phyloP scores from a whole-genome alignment of 306 rosid species.

The Prunus davidiana region DNA sequence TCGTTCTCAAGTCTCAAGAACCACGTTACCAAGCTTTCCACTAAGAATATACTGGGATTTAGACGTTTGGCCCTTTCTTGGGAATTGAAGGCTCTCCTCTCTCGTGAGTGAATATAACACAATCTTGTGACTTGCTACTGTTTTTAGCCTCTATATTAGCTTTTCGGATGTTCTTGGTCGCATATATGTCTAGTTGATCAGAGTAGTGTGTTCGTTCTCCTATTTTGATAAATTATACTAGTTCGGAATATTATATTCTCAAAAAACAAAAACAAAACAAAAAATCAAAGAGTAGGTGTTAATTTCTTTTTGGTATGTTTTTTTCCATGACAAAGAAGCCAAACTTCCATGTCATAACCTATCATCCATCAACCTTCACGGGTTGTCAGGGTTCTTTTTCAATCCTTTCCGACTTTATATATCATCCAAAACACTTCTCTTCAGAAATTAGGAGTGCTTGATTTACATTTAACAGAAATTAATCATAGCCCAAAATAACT shows the following conservation, averaged over 20 bases:
- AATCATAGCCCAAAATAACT: no score
- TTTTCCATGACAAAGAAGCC: not conserved
- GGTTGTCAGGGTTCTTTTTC: not conserved
- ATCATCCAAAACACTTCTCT: not conserved
- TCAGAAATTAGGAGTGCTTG: not conserved
- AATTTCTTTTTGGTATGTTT: not conserved
- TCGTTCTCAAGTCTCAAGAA: not conserved
- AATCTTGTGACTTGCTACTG: not conserved
- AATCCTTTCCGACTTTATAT: not conserved
- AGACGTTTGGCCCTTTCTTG: not conserved
- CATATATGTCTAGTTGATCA: no score
- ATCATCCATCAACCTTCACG: not conserved
- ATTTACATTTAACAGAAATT: no score
- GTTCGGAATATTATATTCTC: no score
- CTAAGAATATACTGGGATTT: not conserved
- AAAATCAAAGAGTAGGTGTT: not conserved
- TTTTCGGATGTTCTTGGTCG: no score
- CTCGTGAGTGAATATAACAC: not conserved
- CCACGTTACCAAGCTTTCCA: not conserved
- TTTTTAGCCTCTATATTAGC: not conserved
- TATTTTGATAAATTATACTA: no score
- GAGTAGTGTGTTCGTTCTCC: accelerated
- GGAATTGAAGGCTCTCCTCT: not conserved
- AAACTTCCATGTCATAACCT: not conserved
- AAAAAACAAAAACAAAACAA: no score